Conservation (phyloP, 2,329 filamentous ascomycete species). For the Epichloe sibirici region DNA sequence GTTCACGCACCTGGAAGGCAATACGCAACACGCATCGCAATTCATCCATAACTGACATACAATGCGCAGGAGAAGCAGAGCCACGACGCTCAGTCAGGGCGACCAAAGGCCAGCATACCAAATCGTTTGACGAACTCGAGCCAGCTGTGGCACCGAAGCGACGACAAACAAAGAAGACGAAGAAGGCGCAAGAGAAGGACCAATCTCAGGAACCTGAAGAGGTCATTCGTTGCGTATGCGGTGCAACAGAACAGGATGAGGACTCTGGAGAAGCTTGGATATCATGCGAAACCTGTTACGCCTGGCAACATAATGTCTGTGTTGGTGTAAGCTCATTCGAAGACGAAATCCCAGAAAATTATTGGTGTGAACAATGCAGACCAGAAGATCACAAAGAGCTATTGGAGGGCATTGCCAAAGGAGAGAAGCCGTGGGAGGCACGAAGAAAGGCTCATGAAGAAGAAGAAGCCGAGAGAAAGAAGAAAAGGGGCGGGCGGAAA, state of each 20-base stretch:
- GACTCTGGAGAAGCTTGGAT: conserved; percentile 89
- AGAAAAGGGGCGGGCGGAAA: conserved; percentile 49
- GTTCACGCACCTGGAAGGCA: not conserved
- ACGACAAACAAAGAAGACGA: conserved; percentile 36
- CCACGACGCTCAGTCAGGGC: conserved; percentile 87
- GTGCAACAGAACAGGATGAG: conserved; percentile 73
- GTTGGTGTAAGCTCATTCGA: conserved; percentile 73
- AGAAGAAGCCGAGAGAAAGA: conserved; percentile 46
- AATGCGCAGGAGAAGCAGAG: conserved; percentile 45
- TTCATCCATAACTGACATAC: conserved; percentile 8
- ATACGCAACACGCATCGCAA: conserved; percentile 1
- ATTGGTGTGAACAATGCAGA: conserved; percentile 84
- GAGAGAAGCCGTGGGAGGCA: conserved; percentile 79
- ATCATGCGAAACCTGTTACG: conserved; percentile 81
- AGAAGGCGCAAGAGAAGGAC: conserved; percentile 51
- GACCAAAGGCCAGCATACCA: conserved; percentile 91
- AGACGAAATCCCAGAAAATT: conserved; percentile 68
- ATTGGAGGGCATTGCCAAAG: conserved; percentile 62
- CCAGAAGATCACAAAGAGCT: conserved; percentile 75
- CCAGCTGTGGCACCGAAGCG: conserved; percentile 40
- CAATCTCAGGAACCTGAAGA: conserved; percentile 48
- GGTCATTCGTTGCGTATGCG: conserved; percentile 87
- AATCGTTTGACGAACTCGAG: conserved; percentile 70
- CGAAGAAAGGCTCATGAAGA: conserved; percentile 51
- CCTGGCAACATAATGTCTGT: conserved; percentile 97